These are phyloP conservation scores for Cyclotella atomus DNA, from an alignment of 108 stramenopile genomes.

Conservation along the genomic window DNA sequence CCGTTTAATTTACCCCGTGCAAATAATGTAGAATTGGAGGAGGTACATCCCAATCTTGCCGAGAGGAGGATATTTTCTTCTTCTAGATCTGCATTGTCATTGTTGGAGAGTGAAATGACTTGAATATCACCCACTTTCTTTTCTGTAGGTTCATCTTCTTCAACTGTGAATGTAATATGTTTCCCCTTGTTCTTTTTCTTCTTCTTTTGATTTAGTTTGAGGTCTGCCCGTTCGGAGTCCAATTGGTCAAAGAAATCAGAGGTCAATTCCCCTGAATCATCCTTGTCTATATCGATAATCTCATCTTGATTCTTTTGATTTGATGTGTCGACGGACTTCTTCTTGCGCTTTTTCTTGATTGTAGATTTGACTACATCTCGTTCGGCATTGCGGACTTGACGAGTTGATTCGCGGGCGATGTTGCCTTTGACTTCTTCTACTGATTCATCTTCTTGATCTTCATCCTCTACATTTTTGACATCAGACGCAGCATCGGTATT, in stretches of 20 bases:
- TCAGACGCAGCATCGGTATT: too few species aligned
- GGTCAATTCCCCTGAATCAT: slow-evolving; percentile 14
- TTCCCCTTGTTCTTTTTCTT: slow-evolving; percentile 30
- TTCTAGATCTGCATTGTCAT: neutral
- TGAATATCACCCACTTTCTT: slow-evolving; percentile 34
- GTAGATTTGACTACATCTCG: slow-evolving; percentile 26
- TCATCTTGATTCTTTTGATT: slow-evolving; percentile 25
- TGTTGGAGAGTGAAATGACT: slow-evolving; percentile 33
- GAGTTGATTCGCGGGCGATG: too few species aligned
- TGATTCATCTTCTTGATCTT: too few species aligned
- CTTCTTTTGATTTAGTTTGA: slow-evolving; percentile 21
- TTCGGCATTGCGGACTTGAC: too few species aligned
- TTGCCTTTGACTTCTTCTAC: too few species aligned
- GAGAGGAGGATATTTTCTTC: slow-evolving; percentile 24
- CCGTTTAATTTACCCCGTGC: slow-evolving; percentile 35
- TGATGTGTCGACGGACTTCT: slow-evolving; percentile 10
- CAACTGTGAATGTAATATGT: slow-evolving; percentile 45
- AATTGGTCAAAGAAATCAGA: slow-evolving; percentile 47
- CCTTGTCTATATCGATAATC: too few species aligned
- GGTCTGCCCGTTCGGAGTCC: slow-evolving; percentile 45
- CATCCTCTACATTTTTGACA: too few species aligned
- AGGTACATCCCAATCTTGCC: slow-evolving; percentile 32
- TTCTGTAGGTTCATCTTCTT: slow-evolving; percentile 18
- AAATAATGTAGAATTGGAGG: slow-evolving; percentile 26
- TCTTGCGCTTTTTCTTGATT: slow-evolving; percentile 43